Base-by-base conservation (phyloP, 495 filamentous ascomycete genomes). In the Trypethelium eluteriae region DNA sequence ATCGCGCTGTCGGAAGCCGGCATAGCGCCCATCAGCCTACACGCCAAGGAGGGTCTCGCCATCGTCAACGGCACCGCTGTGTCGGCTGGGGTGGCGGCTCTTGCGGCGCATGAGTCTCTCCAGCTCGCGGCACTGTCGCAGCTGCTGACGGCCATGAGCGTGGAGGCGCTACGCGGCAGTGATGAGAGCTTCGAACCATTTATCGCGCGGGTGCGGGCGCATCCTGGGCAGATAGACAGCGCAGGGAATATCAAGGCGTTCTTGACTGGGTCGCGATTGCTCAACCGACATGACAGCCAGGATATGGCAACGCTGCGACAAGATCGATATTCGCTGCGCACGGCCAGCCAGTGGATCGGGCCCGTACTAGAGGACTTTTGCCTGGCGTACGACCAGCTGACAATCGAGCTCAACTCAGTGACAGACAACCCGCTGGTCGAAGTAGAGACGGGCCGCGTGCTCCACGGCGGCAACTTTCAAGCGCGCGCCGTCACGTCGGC, bases 401-500 rank as follows among this genome's bases (percentile, higher is more conserved):
- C 57, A 4, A 62, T 63, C 14, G 72, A 74, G 63, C 47, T 70
- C 2, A 73, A 73, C 44, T 67, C 61, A 3, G 67, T 67, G 12
- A 71, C 72, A 2, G 72, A 74, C 62, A 74, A 74, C 50, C 72
- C 72, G 2, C 65, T 74, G 32, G 67, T 74, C 36, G 69, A 74
- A 61, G 14, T 63, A 39, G 25, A 44, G 5, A 62, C 12, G 2
- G 62, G 65, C 38, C 46, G 25, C 25, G 47, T 70, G 34, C 67
- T 68, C 59, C 67, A 71, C 62, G 72, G 72, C 38, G 72, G 69
- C 57, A 74, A 73, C 65, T 74, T 25, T 25, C 25, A 25, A 1
- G 25, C 25, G 25, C 25, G 25, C 25, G 25, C 25, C 25, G 25
- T 25, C 25, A 25, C 25, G 25, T 25, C 25, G 0, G 25, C 25